Evolutionary conservation across 176 grass and related monocot species (phyloP).

Genomic region (Pharus latifolius): DNA sequence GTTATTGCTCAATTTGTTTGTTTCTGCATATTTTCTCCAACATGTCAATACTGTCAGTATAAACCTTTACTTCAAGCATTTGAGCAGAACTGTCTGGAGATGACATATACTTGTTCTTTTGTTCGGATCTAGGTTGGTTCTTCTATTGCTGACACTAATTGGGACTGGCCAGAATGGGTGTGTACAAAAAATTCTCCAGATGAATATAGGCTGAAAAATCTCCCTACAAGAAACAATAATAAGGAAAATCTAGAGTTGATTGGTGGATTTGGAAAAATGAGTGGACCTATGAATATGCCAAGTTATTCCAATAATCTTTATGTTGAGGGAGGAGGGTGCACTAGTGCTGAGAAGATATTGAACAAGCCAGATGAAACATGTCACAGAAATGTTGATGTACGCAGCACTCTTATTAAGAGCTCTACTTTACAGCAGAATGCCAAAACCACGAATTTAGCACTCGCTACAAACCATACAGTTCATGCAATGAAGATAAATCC

Average conservation of each 20-base stretch:
- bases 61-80: neutral
- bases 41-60: neutral
- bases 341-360: conserved; percentile 12
- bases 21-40: neutral
- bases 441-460: neutral
- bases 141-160: conserved; percentile 33
- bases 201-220: conserved; percentile 15
- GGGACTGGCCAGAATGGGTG: conserved; percentile 60
- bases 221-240: conserved; percentile 8
- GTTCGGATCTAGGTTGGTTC: conserved; percentile 29
- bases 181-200: conserved; percentile 6
- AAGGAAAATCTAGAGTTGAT: conserved; percentile 17
- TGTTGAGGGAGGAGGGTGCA: conserved; percentile 8
- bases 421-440: conserved; percentile 18
- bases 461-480: conserved; percentile 14
- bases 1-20: neutral
- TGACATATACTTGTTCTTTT: neutral
- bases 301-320: conserved; percentile 19
- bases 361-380: conserved; percentile 16
- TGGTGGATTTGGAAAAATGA: conserved; percentile 28
- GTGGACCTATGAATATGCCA: conserved; percentile 17
- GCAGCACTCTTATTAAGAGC: conserved; percentile 24
- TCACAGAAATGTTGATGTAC: conserved; percentile 17
- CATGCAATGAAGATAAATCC: conserved; percentile 5
- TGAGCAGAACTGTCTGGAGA: neutral